These are phyloP conservation scores for Brettanomyces nanus DNA, from an alignment of 805 yeast species.

Conservation along the genomic window DNA sequence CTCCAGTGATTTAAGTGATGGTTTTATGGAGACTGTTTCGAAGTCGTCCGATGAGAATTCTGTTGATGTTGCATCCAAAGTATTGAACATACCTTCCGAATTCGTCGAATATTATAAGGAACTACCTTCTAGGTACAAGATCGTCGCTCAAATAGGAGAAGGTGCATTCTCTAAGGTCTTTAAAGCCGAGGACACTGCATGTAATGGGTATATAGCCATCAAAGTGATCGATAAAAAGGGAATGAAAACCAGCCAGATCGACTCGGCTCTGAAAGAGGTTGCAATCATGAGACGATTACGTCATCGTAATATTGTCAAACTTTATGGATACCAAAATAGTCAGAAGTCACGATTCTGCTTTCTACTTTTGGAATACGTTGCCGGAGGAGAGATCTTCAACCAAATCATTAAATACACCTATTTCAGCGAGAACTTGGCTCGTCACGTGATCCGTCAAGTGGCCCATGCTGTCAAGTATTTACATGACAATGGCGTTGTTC, in stretches of 20 bases:
- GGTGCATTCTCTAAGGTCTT: slow-evolving; percentile 90
- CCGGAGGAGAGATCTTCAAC: slow-evolving; percentile 78
- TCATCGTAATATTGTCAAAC: slow-evolving; percentile 53
- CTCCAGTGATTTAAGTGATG: neutral
- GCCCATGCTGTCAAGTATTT: slow-evolving; percentile 61
- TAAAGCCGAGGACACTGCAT: slow-evolving; percentile 47
- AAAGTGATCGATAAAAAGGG: slow-evolving; percentile 62
- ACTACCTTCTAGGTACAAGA: slow-evolving; percentile 19
- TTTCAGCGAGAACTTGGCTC: slow-evolving; percentile 60
- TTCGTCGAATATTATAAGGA: slow-evolving; percentile 20
- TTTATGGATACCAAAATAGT: slow-evolving; percentile 46
- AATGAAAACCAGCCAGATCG: slow-evolving; percentile 42
- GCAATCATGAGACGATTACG: slow-evolving; percentile 58
- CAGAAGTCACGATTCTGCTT: slow-evolving; percentile 41
- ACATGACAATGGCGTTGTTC: slow-evolving; percentile 69
- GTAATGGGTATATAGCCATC: slow-evolving; percentile 51
- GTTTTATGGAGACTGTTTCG: neutral
- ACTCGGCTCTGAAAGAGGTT: slow-evolving; percentile 62
- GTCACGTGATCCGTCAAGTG: slow-evolving; percentile 67
- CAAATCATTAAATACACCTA: slow-evolving; percentile 74
- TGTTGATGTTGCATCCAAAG: neutral
- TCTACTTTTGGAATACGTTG: slow-evolving; percentile 56
- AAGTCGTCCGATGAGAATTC: neutral
- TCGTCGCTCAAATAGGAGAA: slow-evolving; percentile 46
- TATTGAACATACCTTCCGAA: slow-evolving; percentile 1